phyloP scores from a whole-genome alignment of 176 grass and related monocot species.

The Secale cereale region DNA sequence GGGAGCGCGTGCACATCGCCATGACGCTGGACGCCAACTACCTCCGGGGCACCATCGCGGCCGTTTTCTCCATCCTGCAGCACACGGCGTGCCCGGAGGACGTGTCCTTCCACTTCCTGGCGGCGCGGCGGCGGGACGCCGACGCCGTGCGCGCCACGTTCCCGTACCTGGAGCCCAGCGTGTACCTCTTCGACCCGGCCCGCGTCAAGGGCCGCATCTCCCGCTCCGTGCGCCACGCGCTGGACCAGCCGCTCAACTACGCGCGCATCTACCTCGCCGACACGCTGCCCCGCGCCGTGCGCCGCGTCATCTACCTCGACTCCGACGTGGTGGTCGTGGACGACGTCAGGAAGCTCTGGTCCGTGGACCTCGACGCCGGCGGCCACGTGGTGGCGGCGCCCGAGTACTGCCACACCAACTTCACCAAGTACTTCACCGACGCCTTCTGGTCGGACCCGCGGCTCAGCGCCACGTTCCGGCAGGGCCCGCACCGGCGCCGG shows the following conservation, averaged over 20 bases:
- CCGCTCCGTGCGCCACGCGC: slow-evolving; percentile 73
- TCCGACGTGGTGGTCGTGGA: slow-evolving; percentile 84
- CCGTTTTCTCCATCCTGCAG: slow-evolving; percentile 89
- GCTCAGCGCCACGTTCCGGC: slow-evolving; percentile 36
- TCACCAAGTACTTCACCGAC: slow-evolving; percentile 93
- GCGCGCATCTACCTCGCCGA: slow-evolving; percentile 93
- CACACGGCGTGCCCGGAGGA: slow-evolving; percentile 84
- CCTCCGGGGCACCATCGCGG: slow-evolving; percentile 80
- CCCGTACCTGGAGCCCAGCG: slow-evolving; percentile 55
- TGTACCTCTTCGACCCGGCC: slow-evolving; percentile 73
- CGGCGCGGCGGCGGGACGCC: not conserved
- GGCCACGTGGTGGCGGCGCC: slow-evolving; percentile 66
- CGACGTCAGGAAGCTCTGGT: slow-evolving; percentile 66
- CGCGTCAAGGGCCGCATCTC: slow-evolving; percentile 74
- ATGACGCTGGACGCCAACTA: slow-evolving; percentile 97
- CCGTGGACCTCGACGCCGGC: slow-evolving; percentile 34
- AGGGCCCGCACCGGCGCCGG: not conserved
- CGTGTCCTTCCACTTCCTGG: slow-evolving; percentile 78
- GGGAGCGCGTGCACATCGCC: slow-evolving; percentile 55
- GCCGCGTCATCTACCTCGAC: slow-evolving; percentile 83
- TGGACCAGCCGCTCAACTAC: slow-evolving; percentile 95
- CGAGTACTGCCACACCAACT: slow-evolving; percentile 91
- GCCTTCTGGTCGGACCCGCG: slow-evolving; percentile 65
- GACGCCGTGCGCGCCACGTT: slow-evolving; percentile 51
- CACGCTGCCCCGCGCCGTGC: slow-evolving; percentile 45